These are phyloP conservation scores for Dovyalis caffra DNA, from an alignment of 345 rosid species.

Conservation along the genomic window DNA sequence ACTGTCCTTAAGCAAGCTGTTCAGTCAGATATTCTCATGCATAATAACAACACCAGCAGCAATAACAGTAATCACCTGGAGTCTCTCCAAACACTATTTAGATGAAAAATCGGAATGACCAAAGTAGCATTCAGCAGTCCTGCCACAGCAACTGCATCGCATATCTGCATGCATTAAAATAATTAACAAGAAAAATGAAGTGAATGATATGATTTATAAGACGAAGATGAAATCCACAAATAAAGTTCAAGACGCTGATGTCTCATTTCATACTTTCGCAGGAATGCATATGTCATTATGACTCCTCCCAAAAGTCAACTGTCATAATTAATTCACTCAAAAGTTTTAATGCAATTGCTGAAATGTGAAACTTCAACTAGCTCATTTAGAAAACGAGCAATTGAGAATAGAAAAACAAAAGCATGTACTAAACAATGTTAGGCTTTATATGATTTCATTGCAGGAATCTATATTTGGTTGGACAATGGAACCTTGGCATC, in stretches of 20 bases:
- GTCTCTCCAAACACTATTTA: slow-evolving; percentile 98
- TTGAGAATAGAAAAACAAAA: too few relatives aligned
- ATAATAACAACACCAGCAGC: background rate
- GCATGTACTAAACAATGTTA: background rate
- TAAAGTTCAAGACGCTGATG: background rate
- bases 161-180: slow-evolving; percentile 49
- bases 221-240: background rate
- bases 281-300: background rate
- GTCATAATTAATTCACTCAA: background rate
- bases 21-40: background rate
- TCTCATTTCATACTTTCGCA: background rate
- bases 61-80: slow-evolving; percentile 62
- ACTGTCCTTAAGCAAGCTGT: background rate
- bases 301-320: background rate
- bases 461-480: background rate
- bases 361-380: background rate
- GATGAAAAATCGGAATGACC: slow-evolving; percentile 88
- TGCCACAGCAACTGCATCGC: slow-evolving; percentile 99
- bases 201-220: background rate
- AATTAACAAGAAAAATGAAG: background rate
- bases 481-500: background rate
- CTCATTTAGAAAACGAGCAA: too few relatives aligned
- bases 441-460: background rate
- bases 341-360: too few relatives aligned
- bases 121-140: slow-evolving; percentile 95